Conservation (phyloP, 2,329 filamentous ascomycete genomes). For the Cladophialophora yegresii region DNA sequence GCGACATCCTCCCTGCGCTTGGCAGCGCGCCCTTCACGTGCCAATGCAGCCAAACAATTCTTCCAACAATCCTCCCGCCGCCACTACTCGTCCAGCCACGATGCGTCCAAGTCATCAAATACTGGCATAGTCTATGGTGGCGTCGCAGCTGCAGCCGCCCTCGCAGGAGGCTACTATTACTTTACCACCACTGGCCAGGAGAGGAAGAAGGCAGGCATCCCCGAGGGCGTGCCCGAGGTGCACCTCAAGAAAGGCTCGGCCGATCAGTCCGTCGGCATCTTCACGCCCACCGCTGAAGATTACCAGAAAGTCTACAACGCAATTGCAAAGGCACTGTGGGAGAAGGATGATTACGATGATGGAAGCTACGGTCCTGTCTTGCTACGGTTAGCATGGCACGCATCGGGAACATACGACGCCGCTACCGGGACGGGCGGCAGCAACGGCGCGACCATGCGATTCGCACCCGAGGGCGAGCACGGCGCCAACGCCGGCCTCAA, state of each 20-base stretch:
- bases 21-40: constrained; percentile 59
- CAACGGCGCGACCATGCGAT: constrained; percentile 97
- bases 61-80: constrained; percentile 75
- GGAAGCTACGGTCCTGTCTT: constrained; percentile 93
- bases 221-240: constrained; percentile 38
- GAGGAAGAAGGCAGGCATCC: not conserved
- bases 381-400: constrained; percentile 89
- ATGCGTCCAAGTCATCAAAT: constrained; percentile 51
- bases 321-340: constrained; percentile 75
- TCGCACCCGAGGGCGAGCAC: constrained; percentile 82
- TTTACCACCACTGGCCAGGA: constrained; percentile 42
- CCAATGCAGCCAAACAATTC: constrained; percentile 61
- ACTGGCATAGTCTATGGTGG: constrained; percentile 59
- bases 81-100: constrained; percentile 73
- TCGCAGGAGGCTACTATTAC: constrained; percentile 67
- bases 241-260: constrained; percentile 44
- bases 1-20: constrained; percentile 43
- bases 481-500: constrained; percentile 91
- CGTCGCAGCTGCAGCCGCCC: constrained; percentile 62
- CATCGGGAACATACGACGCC: constrained; percentile 87
- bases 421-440: constrained; percentile 85
- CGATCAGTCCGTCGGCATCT: constrained; percentile 54
- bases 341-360: constrained; percentile 94
- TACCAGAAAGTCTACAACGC: constrained; percentile 95
- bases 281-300: constrained; percentile 77